Base-by-base conservation (phyloP, 2,329 filamentous ascomycete genomes). In the Tolypocladium inflatum region DNA sequence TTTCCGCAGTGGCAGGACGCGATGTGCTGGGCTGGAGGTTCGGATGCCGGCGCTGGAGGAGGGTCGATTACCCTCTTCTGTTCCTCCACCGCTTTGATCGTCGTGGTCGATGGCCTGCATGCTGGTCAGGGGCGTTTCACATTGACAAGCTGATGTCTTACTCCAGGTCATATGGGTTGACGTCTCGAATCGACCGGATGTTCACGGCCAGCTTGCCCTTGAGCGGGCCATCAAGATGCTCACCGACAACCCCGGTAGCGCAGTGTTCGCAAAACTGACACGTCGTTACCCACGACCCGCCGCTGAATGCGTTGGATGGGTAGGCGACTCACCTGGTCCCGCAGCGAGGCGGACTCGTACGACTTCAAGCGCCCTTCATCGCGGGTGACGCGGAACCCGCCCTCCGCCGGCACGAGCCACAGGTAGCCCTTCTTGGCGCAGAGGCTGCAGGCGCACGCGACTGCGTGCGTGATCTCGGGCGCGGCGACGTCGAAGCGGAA, bases 381-480 rank as follows among this genome's bases (percentile, higher is more conserved):
- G 43, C 54, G 59, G 55, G 56, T 54, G 8, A 58, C 52, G n/a
- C 30, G 33, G 23, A 67, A 56, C 2, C 42, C 52, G 17, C 51
- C 55, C 4, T 54, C 57, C 15, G 55, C 38, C 1, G 61, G 55
- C 2, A 51, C 41, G n/a, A 66, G 42, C 68, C 69, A 71, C 3
- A 69, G 59, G 39, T 67, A 65, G 2, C 67, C 69, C 23, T 68
- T 67, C 57, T 68, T 70, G 1, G 9, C 21, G 50, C 68, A 71
- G n/a, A 66, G 62, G 3, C 54, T 59, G 55, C 68, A 70, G 26
- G 58, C 41, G 56, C 68, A 71, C 1, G 60, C 43, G 0, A 62
- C 57, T 0, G 61, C 61, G 0, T 55, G 39, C 3, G 41, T 56
- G 26, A 60, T 60, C 4, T 60, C 52, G 1, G 62, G 55, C 2